These are phyloP conservation scores for Tetrapisispora pingtungensis DNA, from an alignment of 805 yeast genomes.

Conservation along the genomic window DNA sequence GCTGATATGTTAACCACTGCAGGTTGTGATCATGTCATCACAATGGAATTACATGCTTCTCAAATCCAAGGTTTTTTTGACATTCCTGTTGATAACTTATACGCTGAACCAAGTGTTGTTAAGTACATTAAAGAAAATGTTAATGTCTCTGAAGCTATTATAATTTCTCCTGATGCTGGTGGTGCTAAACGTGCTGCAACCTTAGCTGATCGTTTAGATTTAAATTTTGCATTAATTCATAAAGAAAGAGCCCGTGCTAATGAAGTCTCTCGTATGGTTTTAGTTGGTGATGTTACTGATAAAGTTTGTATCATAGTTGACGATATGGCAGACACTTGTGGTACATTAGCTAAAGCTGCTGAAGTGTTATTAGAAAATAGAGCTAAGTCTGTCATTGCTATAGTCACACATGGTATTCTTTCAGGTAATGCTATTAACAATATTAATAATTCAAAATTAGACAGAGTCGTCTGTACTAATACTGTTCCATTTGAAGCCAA, in stretches of 20 bases:
- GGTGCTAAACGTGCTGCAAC: constrained; percentile 97
- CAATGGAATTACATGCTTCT: constrained; percentile 95
- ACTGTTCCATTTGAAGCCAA: constrained; percentile 76
- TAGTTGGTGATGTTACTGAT: constrained; percentile 86
- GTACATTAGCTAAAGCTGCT: constrained; percentile 91
- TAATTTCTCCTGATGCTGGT: constrained; percentile 97
- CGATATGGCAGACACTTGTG: constrained; percentile 98
- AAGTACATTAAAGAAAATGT: constrained; percentile 65
- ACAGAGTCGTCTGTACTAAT: constrained; percentile 80
- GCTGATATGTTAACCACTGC: constrained; percentile 89
- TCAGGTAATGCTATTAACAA: constrained; percentile 74
- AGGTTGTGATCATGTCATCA: constrained; percentile 91
- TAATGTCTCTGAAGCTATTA: constrained; percentile 49
- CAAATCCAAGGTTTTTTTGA: constrained; percentile 96
- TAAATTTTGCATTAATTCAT: constrained; percentile 91
- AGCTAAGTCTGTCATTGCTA: constrained; percentile 79
- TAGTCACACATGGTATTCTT: constrained; percentile 92
- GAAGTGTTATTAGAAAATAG: constrained; percentile 72
- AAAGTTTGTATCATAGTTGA: constrained; percentile 82
- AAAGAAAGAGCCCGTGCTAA: constrained; percentile 93
- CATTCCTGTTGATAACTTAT: constrained; percentile 90
- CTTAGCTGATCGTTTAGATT: constrained; percentile 81
- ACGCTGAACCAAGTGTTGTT: constrained; percentile 87
- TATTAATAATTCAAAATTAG: constrained; percentile 56
- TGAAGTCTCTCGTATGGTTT: constrained; percentile 89